phyloP scores from a whole-genome alignment of 768 basidiomycete genomes.

The Trametes maxima region DNA sequence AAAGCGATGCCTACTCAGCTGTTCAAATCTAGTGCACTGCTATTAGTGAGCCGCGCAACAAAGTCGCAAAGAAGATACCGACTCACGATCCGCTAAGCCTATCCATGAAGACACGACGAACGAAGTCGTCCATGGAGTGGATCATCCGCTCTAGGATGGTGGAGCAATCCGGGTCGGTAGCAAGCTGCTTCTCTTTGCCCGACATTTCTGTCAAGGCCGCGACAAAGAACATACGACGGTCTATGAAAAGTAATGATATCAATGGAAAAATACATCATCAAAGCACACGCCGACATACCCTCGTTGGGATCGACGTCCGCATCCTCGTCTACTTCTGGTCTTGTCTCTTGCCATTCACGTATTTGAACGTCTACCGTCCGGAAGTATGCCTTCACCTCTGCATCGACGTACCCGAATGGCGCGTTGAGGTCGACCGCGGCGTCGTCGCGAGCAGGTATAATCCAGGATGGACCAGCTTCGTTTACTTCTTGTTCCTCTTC shows the following conservation, averaged over 20 bases:
- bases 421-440: slow-evolving; percentile 58
- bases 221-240: slow-evolving; percentile 26
- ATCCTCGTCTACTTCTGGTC: slow-evolving; percentile 42
- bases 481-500: slow-evolving; percentile 21
- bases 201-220: slow-evolving; percentile 82
- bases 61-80: background rate
- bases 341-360: slow-evolving; percentile 77
- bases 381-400: slow-evolving; percentile 92
- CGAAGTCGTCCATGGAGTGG: slow-evolving; percentile 95
- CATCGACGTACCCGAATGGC: slow-evolving; percentile 89
- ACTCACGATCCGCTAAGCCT: slow-evolving; percentile 87
- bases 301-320: slow-evolving; percentile 68
- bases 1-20: slow-evolving; percentile 78
- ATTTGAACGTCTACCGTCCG: slow-evolving; percentile 86
- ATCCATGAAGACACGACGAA: slow-evolving; percentile 88
- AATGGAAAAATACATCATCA: background rate
- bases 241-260: slow-evolving; percentile 4
- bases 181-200: slow-evolving; percentile 85
- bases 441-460: slow-evolving; percentile 46
- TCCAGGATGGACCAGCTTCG: slow-evolving; percentile 68
- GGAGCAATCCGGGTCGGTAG: slow-evolving; percentile 94
- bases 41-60: slow-evolving; percentile 12
- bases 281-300: slow-evolving; percentile 43
- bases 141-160: slow-evolving; percentile 86
- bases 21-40: slow-evolving; percentile 51